phyloP scores from a whole-genome alignment of 768 basidiomycete genomes.

The Hypholoma fasciculare region DNA sequence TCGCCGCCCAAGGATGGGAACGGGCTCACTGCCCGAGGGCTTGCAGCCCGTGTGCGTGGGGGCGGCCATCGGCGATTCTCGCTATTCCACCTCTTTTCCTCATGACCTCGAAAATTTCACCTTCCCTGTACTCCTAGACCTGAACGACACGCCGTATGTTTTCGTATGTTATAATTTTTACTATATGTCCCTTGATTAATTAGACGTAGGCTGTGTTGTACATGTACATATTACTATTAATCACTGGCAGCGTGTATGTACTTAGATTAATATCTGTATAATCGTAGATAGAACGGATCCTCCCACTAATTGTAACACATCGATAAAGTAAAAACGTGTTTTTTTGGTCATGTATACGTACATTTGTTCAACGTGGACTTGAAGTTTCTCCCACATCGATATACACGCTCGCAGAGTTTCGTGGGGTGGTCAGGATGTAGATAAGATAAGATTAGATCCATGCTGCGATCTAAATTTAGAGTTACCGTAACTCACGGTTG shows the following conservation, averaged over 20 bases:
- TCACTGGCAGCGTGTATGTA: background rate
- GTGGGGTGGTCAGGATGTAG: too few species aligned
- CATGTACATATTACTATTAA: background rate
- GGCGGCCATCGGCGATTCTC: slow-evolving; percentile 5
- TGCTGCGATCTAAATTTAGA: too few species aligned
- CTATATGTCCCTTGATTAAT: slow-evolving; percentile 1
- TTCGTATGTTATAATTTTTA: background rate
- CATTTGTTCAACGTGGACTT: too few species aligned
- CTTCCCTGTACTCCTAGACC: background rate
- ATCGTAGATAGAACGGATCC: slow-evolving; percentile 1
- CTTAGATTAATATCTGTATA: slow-evolving; percentile 2
- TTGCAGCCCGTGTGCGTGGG: background rate
- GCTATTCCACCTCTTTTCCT: slow-evolving; percentile 1
- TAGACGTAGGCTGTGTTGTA: background rate
- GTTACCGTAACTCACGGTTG: too few species aligned
- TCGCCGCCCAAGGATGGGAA: background rate
- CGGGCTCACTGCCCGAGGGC: background rate
- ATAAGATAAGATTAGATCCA: too few species aligned
- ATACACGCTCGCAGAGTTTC: too few species aligned
- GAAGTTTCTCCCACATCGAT: too few species aligned
- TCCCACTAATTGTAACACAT: background rate
- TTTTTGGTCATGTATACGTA: too few species aligned
- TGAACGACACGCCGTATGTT: background rate
- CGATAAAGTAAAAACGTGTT: background rate
- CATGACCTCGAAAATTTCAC: background rate